Conservation (phyloP, 345 rosid genomes). For the Gossypium thurberi region DNA sequence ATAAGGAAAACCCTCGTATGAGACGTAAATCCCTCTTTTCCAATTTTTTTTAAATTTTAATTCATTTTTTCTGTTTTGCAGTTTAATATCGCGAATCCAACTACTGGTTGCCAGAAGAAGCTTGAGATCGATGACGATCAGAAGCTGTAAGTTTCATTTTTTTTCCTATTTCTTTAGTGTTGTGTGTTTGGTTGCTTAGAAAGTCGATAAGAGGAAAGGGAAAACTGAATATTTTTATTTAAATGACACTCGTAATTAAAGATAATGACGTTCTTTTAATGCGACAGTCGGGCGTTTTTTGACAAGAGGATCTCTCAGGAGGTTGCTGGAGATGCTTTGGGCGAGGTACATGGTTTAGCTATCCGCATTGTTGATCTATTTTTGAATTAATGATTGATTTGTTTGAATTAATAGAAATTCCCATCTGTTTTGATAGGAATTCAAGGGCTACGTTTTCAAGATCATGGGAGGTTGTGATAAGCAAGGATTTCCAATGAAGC, state of each 20-base stretch:
- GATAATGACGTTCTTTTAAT: neutral
- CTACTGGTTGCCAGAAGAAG: slow-evolving; percentile 53
- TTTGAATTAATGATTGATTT: neutral
- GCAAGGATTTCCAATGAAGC: slow-evolving; percentile 73
- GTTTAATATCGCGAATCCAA: slow-evolving; percentile 46
- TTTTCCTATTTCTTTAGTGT: neutral
- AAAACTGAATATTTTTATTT: neutral
- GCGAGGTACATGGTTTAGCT: slow-evolving; percentile 39
- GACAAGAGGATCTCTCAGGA: slow-evolving; percentile 82
- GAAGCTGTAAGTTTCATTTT: slow-evolving; percentile 27
- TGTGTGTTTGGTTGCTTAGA: neutral
- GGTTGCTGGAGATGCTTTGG: slow-evolving; percentile 69
- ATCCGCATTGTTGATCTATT: neutral
- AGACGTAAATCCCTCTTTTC: neutral
- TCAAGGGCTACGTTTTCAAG: slow-evolving; percentile 55
- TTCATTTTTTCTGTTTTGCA: slow-evolving; percentile 9
- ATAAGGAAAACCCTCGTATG: neutral
- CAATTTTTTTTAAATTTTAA: neutral
- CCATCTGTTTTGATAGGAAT: slow-evolving; percentile 36
- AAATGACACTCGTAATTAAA: too few relatives aligned
- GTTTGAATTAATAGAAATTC: neutral
- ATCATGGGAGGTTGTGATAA: slow-evolving; percentile 65
- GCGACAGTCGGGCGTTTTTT: slow-evolving; percentile 44
- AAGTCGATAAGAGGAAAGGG: neutral
- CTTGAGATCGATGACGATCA: slow-evolving; percentile 45